These are phyloP conservation scores for Corymbia calophylla DNA, from an alignment of 441 rosid species.

Conservation along the genomic window DNA sequence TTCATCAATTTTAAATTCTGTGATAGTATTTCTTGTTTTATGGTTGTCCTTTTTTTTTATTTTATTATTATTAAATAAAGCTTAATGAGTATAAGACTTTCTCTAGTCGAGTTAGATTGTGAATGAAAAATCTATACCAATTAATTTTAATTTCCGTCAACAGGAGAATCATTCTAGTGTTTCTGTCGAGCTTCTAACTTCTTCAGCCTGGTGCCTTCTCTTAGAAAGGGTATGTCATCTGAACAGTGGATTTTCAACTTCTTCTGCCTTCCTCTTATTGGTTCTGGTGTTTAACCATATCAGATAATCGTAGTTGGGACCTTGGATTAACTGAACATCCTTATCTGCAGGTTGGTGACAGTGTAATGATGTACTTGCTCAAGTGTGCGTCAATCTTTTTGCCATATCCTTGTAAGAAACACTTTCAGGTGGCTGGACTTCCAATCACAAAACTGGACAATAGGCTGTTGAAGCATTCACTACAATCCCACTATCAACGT, in stretches of 20 bases:
- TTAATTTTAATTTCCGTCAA: not conserved
- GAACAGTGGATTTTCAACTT: not conserved
- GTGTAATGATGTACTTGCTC: conserved; percentile 64
- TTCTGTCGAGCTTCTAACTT: conserved; percentile 42
- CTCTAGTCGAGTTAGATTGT: not conserved
- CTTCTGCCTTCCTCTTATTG: not conserved
- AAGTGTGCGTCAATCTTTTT: conserved; percentile 53
- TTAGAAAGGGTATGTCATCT: conserved; percentile 49
- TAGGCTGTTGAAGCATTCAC: conserved; percentile 11
- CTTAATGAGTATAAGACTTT: not conserved
- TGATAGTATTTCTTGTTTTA: not conserved
- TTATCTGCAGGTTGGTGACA: conserved; percentile 62
- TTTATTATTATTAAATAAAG: not conserved
- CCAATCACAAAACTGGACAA: conserved; percentile 27
- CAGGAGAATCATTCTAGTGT: conserved; percentile 47
- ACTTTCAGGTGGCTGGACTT: conserved; percentile 76
- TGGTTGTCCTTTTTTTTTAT: not conserved
- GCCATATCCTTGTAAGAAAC: conserved; percentile 37
- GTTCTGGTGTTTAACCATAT: not conserved
- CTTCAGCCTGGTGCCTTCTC: conserved; percentile 67
- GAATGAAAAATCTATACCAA: not conserved
- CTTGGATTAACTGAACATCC: not conserved
- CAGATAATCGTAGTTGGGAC: not conserved
- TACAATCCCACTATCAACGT: conserved; percentile 1
- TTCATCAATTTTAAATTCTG: not conserved